phyloP scores from a whole-genome alignment of 164 flowering plant species.

The Malania oleifera region DNA sequence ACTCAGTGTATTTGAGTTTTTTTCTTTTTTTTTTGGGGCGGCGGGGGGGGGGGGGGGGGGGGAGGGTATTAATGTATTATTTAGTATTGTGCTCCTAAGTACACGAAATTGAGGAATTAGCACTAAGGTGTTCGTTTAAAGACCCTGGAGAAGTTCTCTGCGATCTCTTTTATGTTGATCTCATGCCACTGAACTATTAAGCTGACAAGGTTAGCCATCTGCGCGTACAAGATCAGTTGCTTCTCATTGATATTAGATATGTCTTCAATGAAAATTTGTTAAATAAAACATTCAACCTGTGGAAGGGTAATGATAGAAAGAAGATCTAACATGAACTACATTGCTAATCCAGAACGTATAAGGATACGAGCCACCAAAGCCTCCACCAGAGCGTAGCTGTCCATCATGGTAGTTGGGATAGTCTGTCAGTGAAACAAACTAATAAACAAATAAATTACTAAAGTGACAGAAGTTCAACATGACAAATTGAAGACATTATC shows the following conservation, averaged over 20 bases:
- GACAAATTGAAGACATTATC: background rate
- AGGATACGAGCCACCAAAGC: slow-evolving; percentile 94
- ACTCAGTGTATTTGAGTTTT: too few relatives aligned
- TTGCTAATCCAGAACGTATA: slow-evolving; percentile 8
- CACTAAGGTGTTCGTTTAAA: background rate
- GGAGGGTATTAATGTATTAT: too few relatives aligned
- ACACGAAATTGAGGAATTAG: background rate
- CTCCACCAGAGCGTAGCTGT: slow-evolving; percentile 70
- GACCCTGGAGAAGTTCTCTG: slow-evolving; percentile 90
- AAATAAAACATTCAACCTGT: slow-evolving; percentile 20
- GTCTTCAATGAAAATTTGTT: slow-evolving; percentile 39
- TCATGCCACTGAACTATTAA: slow-evolving; percentile 68
- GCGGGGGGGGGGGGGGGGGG: too few relatives aligned
- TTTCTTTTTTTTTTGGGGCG: too few relatives aligned
- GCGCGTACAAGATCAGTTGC: slow-evolving; percentile 80
- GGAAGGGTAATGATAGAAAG: background rate
- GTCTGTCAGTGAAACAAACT: slow-evolving; percentile 37
- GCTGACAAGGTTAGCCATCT: slow-evolving; percentile 93
- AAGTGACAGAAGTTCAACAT: background rate
- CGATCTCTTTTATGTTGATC: slow-evolving; percentile 67
- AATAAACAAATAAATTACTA: background rate
- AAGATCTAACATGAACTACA: background rate
- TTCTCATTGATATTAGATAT: slow-evolving; percentile 74
- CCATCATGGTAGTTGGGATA: slow-evolving; percentile 47
- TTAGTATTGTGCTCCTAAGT: too few relatives aligned